phyloP scores from a whole-genome alignment of 768 basidiomycete genomes.

The Mycena pura region DNA sequence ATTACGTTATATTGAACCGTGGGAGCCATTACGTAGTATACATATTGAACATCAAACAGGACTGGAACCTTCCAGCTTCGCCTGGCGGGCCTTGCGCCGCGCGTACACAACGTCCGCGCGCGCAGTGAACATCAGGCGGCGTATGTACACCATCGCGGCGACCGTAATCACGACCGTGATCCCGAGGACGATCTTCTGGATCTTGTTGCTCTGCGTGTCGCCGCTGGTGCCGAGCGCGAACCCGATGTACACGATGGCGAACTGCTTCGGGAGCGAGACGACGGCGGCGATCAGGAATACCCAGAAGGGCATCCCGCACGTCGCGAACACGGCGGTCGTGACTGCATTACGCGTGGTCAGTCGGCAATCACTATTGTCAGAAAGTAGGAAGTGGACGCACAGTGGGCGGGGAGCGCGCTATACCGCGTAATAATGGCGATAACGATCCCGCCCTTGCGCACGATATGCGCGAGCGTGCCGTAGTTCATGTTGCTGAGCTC shows the following conservation, averaged over 20 bases:
- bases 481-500: constrained; percentile 41
- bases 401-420: constrained; percentile 45
- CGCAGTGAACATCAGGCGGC: constrained; percentile 39
- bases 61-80: no score
- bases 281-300: constrained; percentile 47
- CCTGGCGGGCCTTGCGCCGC: constrained; percentile 28
- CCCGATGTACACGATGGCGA: constrained; percentile 53
- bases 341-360: constrained; percentile 26
- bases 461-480: constrained; percentile 46
- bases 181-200: constrained; percentile 45
- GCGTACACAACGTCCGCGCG: constrained; percentile 26
- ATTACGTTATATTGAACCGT: no score
- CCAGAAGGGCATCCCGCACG: constrained; percentile 48
- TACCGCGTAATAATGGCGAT: constrained; percentile 40
- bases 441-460: constrained; percentile 51
- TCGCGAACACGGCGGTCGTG: constrained; percentile 47
- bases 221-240: constrained; percentile 26
- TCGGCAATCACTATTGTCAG: background rate
- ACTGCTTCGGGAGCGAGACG: constrained; percentile 50
- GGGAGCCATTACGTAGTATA: no score
- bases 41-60: no score
- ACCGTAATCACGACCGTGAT: constrained; percentile 36
- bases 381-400: constrained; percentile 21
- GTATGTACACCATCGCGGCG: constrained; percentile 46
- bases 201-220: constrained; percentile 35